Evolutionary conservation across 441 rosid genomes (phyloP).

Genomic region (Adansonia gregorii): DNA sequence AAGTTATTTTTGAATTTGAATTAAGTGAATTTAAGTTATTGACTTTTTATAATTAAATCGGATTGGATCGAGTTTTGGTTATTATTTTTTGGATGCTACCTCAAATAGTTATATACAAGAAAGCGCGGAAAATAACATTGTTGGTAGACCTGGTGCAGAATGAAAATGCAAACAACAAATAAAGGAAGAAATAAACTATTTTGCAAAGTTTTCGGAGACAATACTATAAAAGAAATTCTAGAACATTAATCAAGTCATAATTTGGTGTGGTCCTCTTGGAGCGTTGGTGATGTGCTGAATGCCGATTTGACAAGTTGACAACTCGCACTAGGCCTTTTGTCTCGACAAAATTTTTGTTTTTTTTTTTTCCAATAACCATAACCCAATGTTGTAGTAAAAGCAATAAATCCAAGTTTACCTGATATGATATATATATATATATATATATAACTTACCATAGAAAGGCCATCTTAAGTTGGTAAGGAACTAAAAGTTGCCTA

Average conservation of each 20-base stretch:
- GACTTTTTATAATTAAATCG: too few species aligned
- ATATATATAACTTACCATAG: neutral
- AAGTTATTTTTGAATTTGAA: too few species aligned
- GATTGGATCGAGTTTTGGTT: too few species aligned
- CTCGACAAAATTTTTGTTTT: neutral
- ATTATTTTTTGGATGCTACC: too few species aligned
- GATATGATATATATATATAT: neutral
- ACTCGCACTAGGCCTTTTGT: neutral
- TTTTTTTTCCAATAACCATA: neutral
- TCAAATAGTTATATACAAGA: neutral
- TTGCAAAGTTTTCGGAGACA: conserved; percentile 21
- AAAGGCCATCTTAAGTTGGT: neutral
- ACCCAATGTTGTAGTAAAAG: neutral
- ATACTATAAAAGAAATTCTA: neutral
- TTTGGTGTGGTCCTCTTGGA: neutral
- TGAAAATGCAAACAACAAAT: neutral
- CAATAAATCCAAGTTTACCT: neutral
- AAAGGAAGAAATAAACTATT: neutral
- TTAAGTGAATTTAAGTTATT: too few species aligned
- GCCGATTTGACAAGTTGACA: neutral
- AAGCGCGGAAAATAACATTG: neutral
- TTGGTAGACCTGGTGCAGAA: neutral
- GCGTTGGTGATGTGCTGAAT: conserved; percentile 7
- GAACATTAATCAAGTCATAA: neutral
- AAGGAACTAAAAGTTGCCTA: neutral